Evolutionary conservation across 306 rosid genomes (phyloP).

Genomic region (Mucuna pruriens): DNA sequence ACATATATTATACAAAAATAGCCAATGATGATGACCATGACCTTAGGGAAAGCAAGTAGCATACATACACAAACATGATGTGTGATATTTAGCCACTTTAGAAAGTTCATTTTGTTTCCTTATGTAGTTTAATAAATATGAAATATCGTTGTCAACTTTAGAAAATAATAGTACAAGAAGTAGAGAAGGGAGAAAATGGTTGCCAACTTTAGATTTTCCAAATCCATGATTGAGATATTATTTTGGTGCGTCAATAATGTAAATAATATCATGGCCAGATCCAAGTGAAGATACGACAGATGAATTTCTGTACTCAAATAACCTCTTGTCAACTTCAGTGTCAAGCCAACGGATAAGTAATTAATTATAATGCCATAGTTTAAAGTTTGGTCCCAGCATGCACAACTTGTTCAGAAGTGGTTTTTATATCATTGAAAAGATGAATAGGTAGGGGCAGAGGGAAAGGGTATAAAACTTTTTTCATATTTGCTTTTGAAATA

Average conservation of each 20-base stretch:
- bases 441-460: background rate
- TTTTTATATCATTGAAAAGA: background rate
- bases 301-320: background rate
- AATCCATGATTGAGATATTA: conserved; percentile 22
- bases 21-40: conserved; percentile 19
- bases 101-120: background rate
- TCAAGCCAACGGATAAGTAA: background rate
- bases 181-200: background rate
- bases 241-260: background rate
- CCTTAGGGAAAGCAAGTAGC: conserved; percentile 19
- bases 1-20: background rate
- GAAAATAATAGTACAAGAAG: background rate
- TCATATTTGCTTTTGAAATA: background rate
- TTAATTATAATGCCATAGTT: background rate
- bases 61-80: conserved; percentile 7
- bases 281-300: background rate
- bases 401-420: background rate
- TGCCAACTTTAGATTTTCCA: conserved; percentile 8
- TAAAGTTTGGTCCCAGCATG: background rate
- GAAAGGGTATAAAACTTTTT: background rate
- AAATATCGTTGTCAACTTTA: conserved; percentile 5
- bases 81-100: conserved; percentile 12
- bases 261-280: background rate
- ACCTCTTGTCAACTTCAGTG: conserved; percentile 11
- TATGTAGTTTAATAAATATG: background rate